These are phyloP conservation scores for Macadamia integrifolia DNA, from an alignment of 164 flowering plant genomes.

Conservation along the genomic window DNA sequence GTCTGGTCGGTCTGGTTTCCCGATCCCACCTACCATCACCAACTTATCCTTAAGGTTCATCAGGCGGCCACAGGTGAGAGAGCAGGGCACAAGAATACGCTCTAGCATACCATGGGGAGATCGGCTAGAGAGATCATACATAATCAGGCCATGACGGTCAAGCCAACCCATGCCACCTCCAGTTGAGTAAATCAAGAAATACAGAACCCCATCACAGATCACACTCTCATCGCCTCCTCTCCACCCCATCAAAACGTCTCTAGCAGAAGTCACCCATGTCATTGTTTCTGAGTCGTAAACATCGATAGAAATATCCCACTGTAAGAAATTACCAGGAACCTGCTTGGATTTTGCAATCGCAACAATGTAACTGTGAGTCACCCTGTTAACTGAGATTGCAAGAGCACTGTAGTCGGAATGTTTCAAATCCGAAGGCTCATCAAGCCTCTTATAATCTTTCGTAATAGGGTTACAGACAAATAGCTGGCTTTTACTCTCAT, in stretches of 20 bases:
- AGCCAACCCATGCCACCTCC: conserved; percentile 39
- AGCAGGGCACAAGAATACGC: conserved; percentile 65
- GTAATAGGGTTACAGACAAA: conserved; percentile 84
- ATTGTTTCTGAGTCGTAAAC: conserved; percentile 54
- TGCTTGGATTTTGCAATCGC: conserved; percentile 77
- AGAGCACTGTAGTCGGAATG: conserved; percentile 74
- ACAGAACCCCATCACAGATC: conserved; percentile 66
- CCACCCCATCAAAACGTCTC: conserved; percentile 85
- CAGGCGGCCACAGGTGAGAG: conserved; percentile 85
- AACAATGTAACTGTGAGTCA: conserved; percentile 40
- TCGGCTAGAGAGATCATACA: conserved; percentile 46
- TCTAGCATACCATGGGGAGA: conserved; percentile 44
- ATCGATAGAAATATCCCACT: conserved; percentile 82
- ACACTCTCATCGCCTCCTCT: conserved; percentile 89
- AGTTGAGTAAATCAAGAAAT: conserved; percentile 75
- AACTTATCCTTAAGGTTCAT: conserved; percentile 81
- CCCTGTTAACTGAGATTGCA: conserved; percentile 54
- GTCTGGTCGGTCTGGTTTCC: conserved; percentile 69
- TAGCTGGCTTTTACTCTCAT: conserved; percentile 48
- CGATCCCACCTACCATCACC: conserved; percentile 97
- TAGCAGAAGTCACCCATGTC: conserved; percentile 54
- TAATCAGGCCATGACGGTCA: conserved; percentile 68
- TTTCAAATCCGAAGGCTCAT: conserved; percentile 58
- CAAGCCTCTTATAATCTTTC: conserved; percentile 36
- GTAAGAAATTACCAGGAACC: conserved; percentile 67